phyloP scores from a whole-genome alignment of 371 early-diverging fungal genomes.

The Gilbertella persicaria region DNA sequence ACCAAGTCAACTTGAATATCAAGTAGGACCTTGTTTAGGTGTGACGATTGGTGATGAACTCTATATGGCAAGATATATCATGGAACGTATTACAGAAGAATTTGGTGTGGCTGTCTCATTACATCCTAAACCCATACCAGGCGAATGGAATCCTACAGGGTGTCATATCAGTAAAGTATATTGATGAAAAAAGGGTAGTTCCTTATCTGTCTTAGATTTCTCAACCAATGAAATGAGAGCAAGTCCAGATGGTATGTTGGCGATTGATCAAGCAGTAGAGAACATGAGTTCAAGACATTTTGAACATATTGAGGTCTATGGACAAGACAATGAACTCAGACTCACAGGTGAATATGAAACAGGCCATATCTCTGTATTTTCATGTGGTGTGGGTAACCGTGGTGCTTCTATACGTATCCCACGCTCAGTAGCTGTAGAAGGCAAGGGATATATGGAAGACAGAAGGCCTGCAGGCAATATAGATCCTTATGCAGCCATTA shows the following conservation, averaged over 20 bases:
- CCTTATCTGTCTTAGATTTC: constrained; percentile 24
- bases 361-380: constrained; percentile 51
- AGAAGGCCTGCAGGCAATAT: constrained; percentile 58
- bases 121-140: constrained; percentile 54
- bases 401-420: constrained; percentile 59
- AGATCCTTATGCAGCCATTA: constrained; percentile 52
- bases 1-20: constrained; percentile 56
- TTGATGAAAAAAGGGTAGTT: not conserved
- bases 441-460: constrained; percentile 54
- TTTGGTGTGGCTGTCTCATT: constrained; percentile 48
- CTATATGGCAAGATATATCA: constrained; percentile 50
- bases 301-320: constrained; percentile 56
- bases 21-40: constrained; percentile 54
- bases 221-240: constrained; percentile 54
- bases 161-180: constrained; percentile 38
- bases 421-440: constrained; percentile 41
- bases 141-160: constrained; percentile 55
- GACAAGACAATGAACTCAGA: constrained; percentile 51
- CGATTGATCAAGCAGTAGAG: constrained; percentile 51
- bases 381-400: constrained; percentile 51
- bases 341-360: constrained; percentile 55
- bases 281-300: constrained; percentile 44
- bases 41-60: constrained; percentile 51
- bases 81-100: constrained; percentile 54
- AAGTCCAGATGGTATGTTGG: constrained; percentile 40